phyloP scores from a whole-genome alignment of 371 early-diverging fungal genomes.

The Mucor plumbeus region DNA sequence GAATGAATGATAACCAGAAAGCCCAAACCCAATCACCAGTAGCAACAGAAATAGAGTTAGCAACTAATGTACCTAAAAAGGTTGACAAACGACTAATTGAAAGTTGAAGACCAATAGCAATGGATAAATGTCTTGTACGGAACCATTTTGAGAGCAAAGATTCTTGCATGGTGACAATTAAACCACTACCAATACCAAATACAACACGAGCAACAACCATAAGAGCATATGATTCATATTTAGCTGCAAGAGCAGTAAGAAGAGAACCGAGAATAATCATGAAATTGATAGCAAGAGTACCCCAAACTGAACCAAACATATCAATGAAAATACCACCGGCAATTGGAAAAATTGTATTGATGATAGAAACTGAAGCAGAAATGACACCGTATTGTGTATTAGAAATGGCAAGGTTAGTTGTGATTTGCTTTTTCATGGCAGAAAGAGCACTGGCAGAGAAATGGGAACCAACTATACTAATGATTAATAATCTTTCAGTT shows the following conservation, averaged over 20 bases:
- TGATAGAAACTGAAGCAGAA: constrained; percentile 52
- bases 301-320: constrained; percentile 58
- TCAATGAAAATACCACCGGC: constrained; percentile 57
- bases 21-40: constrained; percentile 58
- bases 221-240: constrained; percentile 38
- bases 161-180: constrained; percentile 66
- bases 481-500: too few relatives aligned
- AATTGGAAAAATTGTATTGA: constrained; percentile 61
- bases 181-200: constrained; percentile 60
- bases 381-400: constrained; percentile 62
- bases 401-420: constrained; percentile 42
- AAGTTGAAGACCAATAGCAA: constrained; percentile 57
- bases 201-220: constrained; percentile 59
- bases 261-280: constrained; percentile 53
- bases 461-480: constrained; percentile 40
- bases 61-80: constrained; percentile 56
- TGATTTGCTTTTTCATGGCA: constrained; percentile 43
- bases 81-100: constrained; percentile 56
- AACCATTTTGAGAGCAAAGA: constrained; percentile 65
- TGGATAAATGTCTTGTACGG: constrained; percentile 42
- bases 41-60: constrained; percentile 44
- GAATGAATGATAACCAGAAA: constrained; percentile 56
- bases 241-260: constrained; percentile 52
- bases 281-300: constrained; percentile 48
- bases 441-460: constrained; percentile 44